Evolutionary conservation across 805 yeast genomes (phyloP), one percentile per base, ranked within the genome.

Genomic region (Lachancea nothofagi): DNA sequence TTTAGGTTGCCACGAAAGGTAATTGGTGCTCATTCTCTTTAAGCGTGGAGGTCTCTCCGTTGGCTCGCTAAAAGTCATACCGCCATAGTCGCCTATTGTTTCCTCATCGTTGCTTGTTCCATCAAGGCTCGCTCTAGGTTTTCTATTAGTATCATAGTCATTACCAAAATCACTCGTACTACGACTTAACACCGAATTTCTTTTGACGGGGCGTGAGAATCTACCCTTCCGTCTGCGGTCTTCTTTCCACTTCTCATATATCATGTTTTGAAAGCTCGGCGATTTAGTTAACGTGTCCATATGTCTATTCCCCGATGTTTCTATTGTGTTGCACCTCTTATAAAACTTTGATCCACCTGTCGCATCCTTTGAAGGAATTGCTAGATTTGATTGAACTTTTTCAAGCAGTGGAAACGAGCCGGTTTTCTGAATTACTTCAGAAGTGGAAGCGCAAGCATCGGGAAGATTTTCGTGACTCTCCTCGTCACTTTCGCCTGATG

Each of bases 1-100:
- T 0, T 93, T 84, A 2, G 97, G 97, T 23, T 74, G 74, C 86
- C 95, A 88, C 0, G 97, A 88, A 18, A 90, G 66, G 51, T 89
- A 93, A 42, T 75, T 77, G 0, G 80, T 65, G 22, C 79, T 74
- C 71, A 72, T 69, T 37, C 66, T 57, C 10, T 52, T 37, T 18
- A 59, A 40, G 2, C 47, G 47, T 6, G 44, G 44, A 3, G 48
- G 41, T 17, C 45, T 36, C 19, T 38, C 17, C 6, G 20, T n/a
- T 17, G 42, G 42, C 5, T 46, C 44, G 29, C 54, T 61, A 33
- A 55, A 49, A 26, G 55, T 45, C 27, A 63, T 22, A 2, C 57
- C 62, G 36, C 54, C 55, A 33, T 53, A 57, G 9, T 59, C 67
- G n/a, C 57, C 62, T 38, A 65, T 70, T 12, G 27, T 26, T 14